phyloP scores from a whole-genome alignment of 106 monocot species.

The Posidonia australis region DNA sequence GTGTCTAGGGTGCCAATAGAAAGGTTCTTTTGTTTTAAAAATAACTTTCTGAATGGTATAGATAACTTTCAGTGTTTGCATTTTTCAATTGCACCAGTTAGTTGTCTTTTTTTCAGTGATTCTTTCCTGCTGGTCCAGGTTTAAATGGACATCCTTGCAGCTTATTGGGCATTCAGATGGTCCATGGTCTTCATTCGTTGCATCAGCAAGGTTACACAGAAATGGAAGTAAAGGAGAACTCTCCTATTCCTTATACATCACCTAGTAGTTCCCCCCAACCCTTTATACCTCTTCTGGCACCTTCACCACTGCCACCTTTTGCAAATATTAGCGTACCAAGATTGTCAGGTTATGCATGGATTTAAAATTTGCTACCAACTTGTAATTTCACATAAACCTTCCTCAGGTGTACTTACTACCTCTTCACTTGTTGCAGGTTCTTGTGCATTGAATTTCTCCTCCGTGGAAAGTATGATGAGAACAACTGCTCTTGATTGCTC shows the following conservation, averaged over 20 bases:
- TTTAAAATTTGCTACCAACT: neutral
- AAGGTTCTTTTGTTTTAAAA: neutral
- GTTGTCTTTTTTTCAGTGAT: neutral
- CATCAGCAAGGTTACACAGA: neutral
- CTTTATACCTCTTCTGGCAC: slow-evolving; percentile 66
- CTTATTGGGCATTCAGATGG: slow-evolving; percentile 1
- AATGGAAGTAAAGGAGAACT: slow-evolving; percentile 14
- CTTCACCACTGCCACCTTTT: slow-evolving; percentile 72
- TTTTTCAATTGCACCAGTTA: no score
- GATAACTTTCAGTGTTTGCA: neutral
- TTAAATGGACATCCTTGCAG: neutral
- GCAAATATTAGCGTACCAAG: slow-evolving; percentile 51
- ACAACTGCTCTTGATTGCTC: slow-evolving; percentile 88
- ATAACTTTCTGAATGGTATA: neutral
- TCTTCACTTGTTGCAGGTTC: slow-evolving; percentile 28
- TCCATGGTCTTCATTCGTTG: neutral
- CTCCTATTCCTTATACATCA: slow-evolving; percentile 34
- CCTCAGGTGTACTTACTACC: neutral
- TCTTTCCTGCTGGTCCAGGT: neutral
- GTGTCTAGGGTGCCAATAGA: neutral
- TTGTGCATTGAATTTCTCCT: slow-evolving; percentile 72
- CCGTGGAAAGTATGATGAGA: slow-evolving; percentile 42
- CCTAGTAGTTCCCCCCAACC: slow-evolving; percentile 67
- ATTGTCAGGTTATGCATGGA: slow-evolving; percentile 36
- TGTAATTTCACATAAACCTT: neutral